Conservation (phyloP, 139 green algal species). For the Tetratostichococcus sp. region DNA sequence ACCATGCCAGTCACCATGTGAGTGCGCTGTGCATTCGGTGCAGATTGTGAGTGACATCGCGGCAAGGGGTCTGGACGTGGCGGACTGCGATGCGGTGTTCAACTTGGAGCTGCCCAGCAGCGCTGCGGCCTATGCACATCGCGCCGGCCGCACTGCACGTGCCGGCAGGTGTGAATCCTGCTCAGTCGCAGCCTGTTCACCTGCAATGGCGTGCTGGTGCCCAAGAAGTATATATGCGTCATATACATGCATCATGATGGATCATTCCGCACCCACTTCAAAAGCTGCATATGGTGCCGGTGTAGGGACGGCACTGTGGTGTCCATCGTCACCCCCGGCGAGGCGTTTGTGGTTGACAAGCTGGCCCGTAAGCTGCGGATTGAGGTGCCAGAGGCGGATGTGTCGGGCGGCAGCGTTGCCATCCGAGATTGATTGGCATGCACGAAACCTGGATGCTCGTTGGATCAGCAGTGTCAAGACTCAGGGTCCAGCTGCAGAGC, state of each 20-base stretch:
- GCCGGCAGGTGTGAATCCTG: constrained; percentile 11
- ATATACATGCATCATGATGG: too few relatives aligned
- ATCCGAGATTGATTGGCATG: too few relatives aligned
- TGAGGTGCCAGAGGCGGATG: constrained; percentile 34
- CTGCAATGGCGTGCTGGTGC: not conserved
- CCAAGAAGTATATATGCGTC: too few relatives aligned
- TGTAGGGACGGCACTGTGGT: constrained; percentile 69
- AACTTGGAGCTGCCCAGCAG: constrained; percentile 86
- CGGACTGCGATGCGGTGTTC: constrained; percentile 83
- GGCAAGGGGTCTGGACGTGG: constrained; percentile 86
- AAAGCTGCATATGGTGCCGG: not conserved
- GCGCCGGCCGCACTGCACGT: constrained; percentile 78
- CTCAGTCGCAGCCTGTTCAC: too few relatives aligned
- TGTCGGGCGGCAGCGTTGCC: constrained; percentile 7
- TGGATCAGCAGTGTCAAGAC: too few relatives aligned
- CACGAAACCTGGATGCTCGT: too few relatives aligned
- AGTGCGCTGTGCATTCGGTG: not conserved
- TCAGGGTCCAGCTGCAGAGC: too few relatives aligned
- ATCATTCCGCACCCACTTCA: too few relatives aligned
- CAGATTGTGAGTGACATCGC: constrained; percentile 76
- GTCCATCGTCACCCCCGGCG: constrained; percentile 49
- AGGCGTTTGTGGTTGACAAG: constrained; percentile 75
- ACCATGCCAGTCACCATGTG: too few relatives aligned
- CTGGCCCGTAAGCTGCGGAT: constrained; percentile 56
- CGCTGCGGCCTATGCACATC: constrained; percentile 81